These are phyloP conservation scores for Nakazawaea wickerhamii DNA, from an alignment of 805 yeast species.

Conservation along the genomic window DNA sequence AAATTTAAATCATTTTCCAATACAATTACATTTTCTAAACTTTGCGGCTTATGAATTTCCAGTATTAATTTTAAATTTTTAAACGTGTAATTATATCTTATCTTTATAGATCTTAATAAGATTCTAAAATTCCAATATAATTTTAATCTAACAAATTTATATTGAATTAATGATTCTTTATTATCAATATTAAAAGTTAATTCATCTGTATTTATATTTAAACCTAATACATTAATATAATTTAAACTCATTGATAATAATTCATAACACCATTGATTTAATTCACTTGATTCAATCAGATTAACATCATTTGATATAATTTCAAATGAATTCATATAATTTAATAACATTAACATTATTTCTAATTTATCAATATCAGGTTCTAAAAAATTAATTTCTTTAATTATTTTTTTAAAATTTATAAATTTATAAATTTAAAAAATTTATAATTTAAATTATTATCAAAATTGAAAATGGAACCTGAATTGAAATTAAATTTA, in stretches of 20 bases:
- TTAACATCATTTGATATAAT: constrained; percentile 19
- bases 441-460: constrained; percentile 22
- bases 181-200: constrained; percentile 8
- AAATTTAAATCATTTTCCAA: constrained; percentile 29
- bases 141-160: constrained; percentile 29
- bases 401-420: constrained; percentile 38
- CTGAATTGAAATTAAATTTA: constrained; percentile 38
- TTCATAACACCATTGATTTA: constrained; percentile 42
- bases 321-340: constrained; percentile 38
- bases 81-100: constrained; percentile 20
- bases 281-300: constrained; percentile 19
- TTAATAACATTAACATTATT: constrained; percentile 42
- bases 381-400: constrained; percentile 43
- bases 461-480: constrained; percentile 27
- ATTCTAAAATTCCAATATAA: constrained; percentile 39
- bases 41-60: constrained; percentile 24
- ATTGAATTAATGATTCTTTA: constrained; percentile 13
- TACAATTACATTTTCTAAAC: constrained; percentile 28
- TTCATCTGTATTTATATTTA: constrained; percentile 21
- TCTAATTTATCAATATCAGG: constrained; percentile 44
- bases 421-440: constrained; percentile 27
- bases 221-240: constrained; percentile 40
- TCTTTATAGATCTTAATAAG: constrained; percentile 25
- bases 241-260: constrained; percentile 30
- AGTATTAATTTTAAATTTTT: constrained; percentile 14